Percentiles rank a stretch among this genome's conserved stretches.
These are phyloP conservation scores for Ilex paraguariensis DNA, from an alignment of 305 asterid species.

Conservation along the genomic window DNA sequence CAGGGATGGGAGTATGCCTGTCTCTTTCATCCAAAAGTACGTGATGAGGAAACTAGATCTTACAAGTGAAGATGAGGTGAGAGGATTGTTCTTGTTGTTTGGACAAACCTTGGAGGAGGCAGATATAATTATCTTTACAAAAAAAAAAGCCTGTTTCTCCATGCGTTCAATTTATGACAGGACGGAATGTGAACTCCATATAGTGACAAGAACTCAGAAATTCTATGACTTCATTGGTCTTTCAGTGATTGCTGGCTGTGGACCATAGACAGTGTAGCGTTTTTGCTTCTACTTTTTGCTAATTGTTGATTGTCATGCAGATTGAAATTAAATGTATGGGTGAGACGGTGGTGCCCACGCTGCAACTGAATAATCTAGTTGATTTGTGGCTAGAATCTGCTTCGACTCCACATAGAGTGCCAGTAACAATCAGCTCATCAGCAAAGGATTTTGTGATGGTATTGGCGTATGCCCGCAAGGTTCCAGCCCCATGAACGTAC, in stretches of 20 bases:
- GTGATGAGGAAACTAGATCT: constrained; percentile 1
- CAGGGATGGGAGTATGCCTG: constrained; percentile 5
- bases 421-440: constrained; percentile 23
- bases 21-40: constrained; percentile 2
- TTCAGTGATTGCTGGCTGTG: too few species aligned
- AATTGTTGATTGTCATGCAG: constrained; percentile 12
- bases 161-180: background rate
- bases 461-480: constrained; percentile 22
- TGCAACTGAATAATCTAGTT: constrained; percentile 14
- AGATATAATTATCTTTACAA: background rate
- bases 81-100: background rate
- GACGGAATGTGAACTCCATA: too few species aligned
- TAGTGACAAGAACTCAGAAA: too few species aligned
- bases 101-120: too few species aligned
- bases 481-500: background rate
- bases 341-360: constrained; percentile 20
- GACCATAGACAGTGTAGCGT: too few species aligned
- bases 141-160: too few species aligned
- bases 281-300: background rate
- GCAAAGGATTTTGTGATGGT: constrained; percentile 27
- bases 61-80: constrained; percentile 3
- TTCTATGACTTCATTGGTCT: too few species aligned
- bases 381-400: constrained; percentile 21
- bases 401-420: constrained; percentile 4
- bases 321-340: constrained; percentile 24